Evolutionary conservation across 2,329 filamentous ascomycete species (phyloP).

Genomic region (Epichloe uncinata): DNA sequence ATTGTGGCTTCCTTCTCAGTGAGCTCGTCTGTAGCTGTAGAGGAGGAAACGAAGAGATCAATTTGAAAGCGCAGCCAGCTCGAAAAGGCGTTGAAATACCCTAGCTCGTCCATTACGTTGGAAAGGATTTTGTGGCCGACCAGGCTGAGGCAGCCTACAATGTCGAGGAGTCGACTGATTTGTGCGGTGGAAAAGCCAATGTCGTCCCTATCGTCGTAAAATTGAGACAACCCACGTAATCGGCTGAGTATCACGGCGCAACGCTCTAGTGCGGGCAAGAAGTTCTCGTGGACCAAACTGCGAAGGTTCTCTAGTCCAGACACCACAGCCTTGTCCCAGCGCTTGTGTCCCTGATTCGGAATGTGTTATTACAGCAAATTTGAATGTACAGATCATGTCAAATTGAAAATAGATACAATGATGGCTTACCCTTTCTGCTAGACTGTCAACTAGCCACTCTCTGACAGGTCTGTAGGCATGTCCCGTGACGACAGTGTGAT

Average conservation of each 20-base stretch:
- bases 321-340: constrained; percentile 83
- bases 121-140: constrained; percentile 61
- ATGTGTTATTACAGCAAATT: neutral
- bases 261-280: constrained; percentile 77
- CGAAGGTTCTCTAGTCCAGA: constrained; percentile 67
- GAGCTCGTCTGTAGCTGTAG: constrained; percentile 52
- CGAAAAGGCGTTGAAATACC: constrained; percentile 66
- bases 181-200: constrained; percentile 53
- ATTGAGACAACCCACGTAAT: constrained; percentile 70
- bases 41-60: constrained; percentile 56
- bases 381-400: neutral
- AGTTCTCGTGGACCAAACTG: constrained; percentile 69
- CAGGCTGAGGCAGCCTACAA: constrained; percentile 61
- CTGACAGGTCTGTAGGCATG: constrained; percentile 61
- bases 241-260: constrained; percentile 70
- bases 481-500: constrained; percentile 74
- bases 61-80: constrained; percentile 76
- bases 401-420: constrained; percentile 7
- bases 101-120: constrained; percentile 60
- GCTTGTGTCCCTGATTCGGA: constrained; percentile 60
- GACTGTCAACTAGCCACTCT: constrained; percentile 79
- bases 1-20: constrained; percentile 65
- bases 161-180: constrained; percentile 53
- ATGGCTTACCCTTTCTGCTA: constrained; percentile 58
- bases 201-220: constrained; percentile 52